These are phyloP conservation scores for Cladosporium sphaerospermum DNA, from an alignment of 2,329 filamentous ascomycete genomes.

Conservation along the genomic window DNA sequence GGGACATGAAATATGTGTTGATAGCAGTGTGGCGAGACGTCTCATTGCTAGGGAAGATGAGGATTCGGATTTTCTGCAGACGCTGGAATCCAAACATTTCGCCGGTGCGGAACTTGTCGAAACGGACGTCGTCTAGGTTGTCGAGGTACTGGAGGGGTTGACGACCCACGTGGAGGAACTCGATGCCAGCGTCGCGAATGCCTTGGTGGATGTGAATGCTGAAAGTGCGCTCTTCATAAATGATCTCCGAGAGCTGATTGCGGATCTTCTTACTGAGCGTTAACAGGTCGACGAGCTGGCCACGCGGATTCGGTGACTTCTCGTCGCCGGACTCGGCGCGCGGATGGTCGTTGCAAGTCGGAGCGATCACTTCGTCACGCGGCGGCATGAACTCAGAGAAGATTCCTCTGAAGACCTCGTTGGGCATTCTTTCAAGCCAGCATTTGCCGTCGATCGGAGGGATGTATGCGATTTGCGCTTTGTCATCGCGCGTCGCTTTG, in stretches of 20 bases:
- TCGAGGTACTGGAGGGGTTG: constrained; percentile 27
- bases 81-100: constrained; percentile 23
- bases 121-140: constrained; percentile 20
- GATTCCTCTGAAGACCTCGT: constrained; percentile 19
- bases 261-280: constrained; percentile 20
- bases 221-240: constrained; percentile 28
- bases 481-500: no score
- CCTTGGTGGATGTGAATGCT: constrained; percentile 27
- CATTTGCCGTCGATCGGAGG: constrained; percentile 12
- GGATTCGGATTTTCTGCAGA: constrained; percentile 25
- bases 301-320: constrained; percentile 1
- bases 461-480: background rate
- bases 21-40: constrained; percentile 18
- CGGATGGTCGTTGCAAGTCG: constrained; percentile 11
- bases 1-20: constrained; percentile 27
- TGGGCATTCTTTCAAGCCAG: constrained; percentile 15
- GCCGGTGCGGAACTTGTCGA: constrained; percentile 21
- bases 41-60: constrained; percentile 18
- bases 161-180: constrained; percentile 26
- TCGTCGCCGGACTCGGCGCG: constrained; percentile 3
- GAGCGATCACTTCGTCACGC: constrained; percentile 14
- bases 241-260: constrained; percentile 15
- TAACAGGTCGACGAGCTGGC: constrained; percentile 21
- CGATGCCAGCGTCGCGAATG: constrained; percentile 22
- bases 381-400: constrained; percentile 15